Evolutionary conservation across 2,329 filamentous ascomycete genomes (phyloP).

Genomic region (Colletotrichum sidae): DNA sequence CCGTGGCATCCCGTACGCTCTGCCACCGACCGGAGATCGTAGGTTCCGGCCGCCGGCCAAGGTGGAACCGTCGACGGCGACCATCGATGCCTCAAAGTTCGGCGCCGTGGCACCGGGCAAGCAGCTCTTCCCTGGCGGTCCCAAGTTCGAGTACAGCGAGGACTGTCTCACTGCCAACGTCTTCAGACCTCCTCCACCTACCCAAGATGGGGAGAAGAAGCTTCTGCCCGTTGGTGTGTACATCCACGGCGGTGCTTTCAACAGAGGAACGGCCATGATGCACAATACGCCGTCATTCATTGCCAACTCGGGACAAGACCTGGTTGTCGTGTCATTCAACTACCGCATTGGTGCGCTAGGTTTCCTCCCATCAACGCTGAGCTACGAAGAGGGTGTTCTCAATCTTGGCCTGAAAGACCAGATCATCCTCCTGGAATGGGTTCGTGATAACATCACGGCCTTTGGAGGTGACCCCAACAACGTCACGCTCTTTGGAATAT

Average conservation of each 20-base stretch:
- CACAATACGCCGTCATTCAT: constrained; percentile 73
- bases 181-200: constrained; percentile 51
- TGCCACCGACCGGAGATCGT: constrained; percentile 43
- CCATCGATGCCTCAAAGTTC: constrained; percentile 49
- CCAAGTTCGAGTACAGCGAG: constrained; percentile 52
- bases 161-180: constrained; percentile 67
- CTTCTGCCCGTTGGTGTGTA: constrained; percentile 65
- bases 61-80: constrained; percentile 41
- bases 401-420: constrained; percentile 77
- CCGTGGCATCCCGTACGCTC: constrained; percentile 63
- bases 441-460: constrained; percentile 66
- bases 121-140: constrained; percentile 41
- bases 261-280: constrained; percentile 63
- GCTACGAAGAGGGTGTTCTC: constrained; percentile 64
- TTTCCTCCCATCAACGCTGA: constrained; percentile 70
- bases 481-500: constrained; percentile 71
- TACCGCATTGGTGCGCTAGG: constrained; percentile 76
- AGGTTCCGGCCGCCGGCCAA: constrained; percentile 59
- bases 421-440: constrained; percentile 69
- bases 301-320: constrained; percentile 62
- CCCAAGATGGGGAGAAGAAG: constrained; percentile 30
- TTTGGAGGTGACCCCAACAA: constrained; percentile 71
- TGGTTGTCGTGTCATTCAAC: constrained; percentile 71
- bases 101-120: constrained; percentile 53
- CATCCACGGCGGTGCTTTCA: constrained; percentile 73